Evolutionary conservation across 768 basidiomycete genomes (phyloP), one percentile per base, ranked within the genome.

Genomic region (Punctularia strigosozonata): DNA sequence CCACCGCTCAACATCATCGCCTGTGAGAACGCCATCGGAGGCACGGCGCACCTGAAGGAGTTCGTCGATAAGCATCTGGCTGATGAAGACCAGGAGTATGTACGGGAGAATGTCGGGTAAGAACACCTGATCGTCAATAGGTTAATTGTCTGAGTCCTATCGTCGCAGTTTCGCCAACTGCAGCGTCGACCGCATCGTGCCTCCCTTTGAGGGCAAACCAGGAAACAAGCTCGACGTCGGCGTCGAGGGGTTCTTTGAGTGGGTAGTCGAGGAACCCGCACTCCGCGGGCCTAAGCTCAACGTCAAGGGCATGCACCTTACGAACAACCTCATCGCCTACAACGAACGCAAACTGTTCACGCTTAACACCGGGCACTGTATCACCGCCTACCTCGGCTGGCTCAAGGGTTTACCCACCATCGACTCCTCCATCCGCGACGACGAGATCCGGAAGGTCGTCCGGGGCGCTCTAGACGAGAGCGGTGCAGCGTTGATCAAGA

Each of bases 321-420:
- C 54, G 17, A 42, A 52, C 28, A 43, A 58, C 45, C 57, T 65
- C 22, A 35, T 49, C 13, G 52, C 55, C 30, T 65, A 60, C 45
- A 53, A 63, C 46, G 61, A 65, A 46, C 58, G 63, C 43, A 65
- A 65, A 46, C 60, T 65, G 33, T 65, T 60, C 52, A 63, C 63
- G 23, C 58, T 65, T 35, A 65, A 65, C 45, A 57, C 57, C 34
- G 63, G 62, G 3, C 63, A 65, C 46, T 62, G 61, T 4, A 58
- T 57, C 38, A 46, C 51, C 20, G 63, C 62, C 5, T 65, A 63
- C 47, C 60, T 65, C 30, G 63, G 63, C 14, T 51, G 53, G 44
- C 46, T 61, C 30, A 45, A 55, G 26, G 50, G 52, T 18, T 43
- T 53, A 20, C 24, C 22, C 25, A 60, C 58, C 17, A 57, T 63